Conservation (phyloP, 345 rosid species). For the Eucalyptus sp. region DNA sequence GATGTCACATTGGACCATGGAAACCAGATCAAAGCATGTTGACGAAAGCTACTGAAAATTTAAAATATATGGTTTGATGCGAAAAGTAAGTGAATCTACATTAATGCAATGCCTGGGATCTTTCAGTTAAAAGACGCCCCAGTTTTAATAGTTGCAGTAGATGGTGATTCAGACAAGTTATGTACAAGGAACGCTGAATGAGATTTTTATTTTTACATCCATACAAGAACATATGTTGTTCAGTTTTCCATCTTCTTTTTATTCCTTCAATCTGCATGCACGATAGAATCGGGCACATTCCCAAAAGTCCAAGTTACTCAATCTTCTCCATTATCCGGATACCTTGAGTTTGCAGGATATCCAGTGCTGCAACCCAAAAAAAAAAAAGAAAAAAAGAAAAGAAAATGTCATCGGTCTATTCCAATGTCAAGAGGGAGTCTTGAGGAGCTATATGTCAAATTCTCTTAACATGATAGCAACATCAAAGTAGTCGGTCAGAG, state of each 20-base stretch:
- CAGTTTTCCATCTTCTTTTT: background rate
- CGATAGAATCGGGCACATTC: background rate
- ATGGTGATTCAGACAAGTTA: background rate
- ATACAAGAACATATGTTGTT: background rate
- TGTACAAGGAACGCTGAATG: background rate
- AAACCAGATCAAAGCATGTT: background rate
- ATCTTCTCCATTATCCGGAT: constrained; percentile 61
- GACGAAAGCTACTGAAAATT: background rate
- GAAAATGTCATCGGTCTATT: background rate
- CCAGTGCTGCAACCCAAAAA: constrained; percentile 51
- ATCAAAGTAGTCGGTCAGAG: background rate
- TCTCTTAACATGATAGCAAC: background rate
- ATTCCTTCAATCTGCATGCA: background rate
- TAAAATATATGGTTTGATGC: background rate
- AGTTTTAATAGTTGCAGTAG: background rate
- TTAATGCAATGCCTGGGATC: background rate
- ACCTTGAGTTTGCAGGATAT: constrained; percentile 64
- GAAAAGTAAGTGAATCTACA: background rate
- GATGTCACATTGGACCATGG: background rate
- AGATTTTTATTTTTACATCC: background rate
- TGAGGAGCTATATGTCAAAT: background rate
- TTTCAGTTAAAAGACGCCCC: background rate
- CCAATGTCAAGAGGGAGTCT: background rate
- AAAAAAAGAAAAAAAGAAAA: background rate
- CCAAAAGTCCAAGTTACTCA: constrained; percentile 7